These are phyloP conservation scores for Boeremia exigua DNA, from an alignment of 2,329 filamentous ascomycete genomes.

Conservation along the genomic window DNA sequence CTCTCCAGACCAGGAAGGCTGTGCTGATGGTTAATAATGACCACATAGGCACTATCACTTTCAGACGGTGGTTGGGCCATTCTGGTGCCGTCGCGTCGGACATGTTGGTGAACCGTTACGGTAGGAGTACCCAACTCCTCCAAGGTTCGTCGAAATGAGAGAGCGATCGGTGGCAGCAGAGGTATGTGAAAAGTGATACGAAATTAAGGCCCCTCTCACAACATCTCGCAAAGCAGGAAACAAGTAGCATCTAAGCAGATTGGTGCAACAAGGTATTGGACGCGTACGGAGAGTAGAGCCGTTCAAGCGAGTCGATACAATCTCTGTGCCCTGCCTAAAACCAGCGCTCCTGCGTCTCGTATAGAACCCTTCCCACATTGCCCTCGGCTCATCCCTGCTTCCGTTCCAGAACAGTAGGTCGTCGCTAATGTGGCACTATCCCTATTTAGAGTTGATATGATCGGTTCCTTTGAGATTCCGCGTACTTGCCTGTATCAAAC, in stretches of 20 bases:
- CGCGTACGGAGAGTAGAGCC: neutral
- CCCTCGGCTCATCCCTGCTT: neutral
- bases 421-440: too few relatives aligned
- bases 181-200: neutral
- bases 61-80: slow-evolving; percentile 31
- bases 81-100: slow-evolving; percentile 18
- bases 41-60: slow-evolving; percentile 22
- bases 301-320: neutral
- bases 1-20: slow-evolving; percentile 30
- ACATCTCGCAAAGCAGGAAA: neutral
- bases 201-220: neutral
- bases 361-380: neutral
- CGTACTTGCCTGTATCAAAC: too few relatives aligned
- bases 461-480: too few relatives aligned
- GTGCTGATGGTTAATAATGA: slow-evolving; percentile 25
- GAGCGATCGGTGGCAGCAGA: neutral
- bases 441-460: too few relatives aligned
- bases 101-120: neutral
- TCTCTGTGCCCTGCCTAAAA: neutral
- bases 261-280: neutral
- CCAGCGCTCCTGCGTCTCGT: neutral
- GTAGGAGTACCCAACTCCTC: neutral
- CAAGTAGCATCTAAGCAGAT: neutral
- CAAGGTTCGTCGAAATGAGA: neutral
- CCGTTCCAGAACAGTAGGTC: neutral